Percentiles rank a stretch among this genome's conserved stretches.
These are phyloP conservation scores for Musa acuminata DNA, from an alignment of 176 grass and related monocot genomes.

Conservation along the genomic window DNA sequence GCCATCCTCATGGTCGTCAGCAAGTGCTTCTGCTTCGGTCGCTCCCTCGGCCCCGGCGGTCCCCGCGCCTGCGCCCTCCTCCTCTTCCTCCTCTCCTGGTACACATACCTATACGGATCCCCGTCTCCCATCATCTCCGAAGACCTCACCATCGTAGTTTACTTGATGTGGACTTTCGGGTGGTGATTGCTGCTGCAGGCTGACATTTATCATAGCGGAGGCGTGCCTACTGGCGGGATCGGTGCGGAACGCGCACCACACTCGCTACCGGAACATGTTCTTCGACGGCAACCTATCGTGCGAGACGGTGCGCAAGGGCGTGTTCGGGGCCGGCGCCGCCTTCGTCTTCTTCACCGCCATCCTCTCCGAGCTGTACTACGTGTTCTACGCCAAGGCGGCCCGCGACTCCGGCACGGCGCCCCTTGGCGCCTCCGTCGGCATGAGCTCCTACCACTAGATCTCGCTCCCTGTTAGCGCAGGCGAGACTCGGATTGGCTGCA, in stretches of 20 bases:
- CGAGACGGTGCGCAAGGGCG: conserved; percentile 10
- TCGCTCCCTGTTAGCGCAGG: too few relatives aligned
- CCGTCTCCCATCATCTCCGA: too few relatives aligned
- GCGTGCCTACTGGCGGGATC: conserved; percentile 14
- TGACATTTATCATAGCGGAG: conserved; percentile 15
- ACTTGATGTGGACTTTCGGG: neutral
- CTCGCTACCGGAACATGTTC: neutral
- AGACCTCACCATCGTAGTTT: neutral
- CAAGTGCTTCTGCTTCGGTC: conserved; percentile 2
- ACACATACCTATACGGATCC: neutral
- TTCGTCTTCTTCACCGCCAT: conserved; percentile 11
- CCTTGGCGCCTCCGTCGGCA: neutral
- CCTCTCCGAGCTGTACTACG: neutral
- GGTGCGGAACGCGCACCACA: conserved; percentile 7
- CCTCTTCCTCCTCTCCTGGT: conserved; percentile 11
- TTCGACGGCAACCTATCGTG: neutral
- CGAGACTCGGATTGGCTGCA: too few relatives aligned
- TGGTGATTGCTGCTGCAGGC: neutral
- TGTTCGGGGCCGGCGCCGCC: conserved; percentile 2
- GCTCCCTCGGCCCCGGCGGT: neutral
- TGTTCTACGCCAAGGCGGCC: neutral
- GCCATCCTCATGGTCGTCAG: conserved; percentile 7
- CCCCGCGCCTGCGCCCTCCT: conserved; percentile 10
- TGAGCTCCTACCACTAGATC: conserved; percentile 4
- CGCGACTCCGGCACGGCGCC: neutral